Evolutionary conservation across 1,284 basidiomycete genomes (phyloP).

Genomic region (Trichosporon sp.): DNA sequence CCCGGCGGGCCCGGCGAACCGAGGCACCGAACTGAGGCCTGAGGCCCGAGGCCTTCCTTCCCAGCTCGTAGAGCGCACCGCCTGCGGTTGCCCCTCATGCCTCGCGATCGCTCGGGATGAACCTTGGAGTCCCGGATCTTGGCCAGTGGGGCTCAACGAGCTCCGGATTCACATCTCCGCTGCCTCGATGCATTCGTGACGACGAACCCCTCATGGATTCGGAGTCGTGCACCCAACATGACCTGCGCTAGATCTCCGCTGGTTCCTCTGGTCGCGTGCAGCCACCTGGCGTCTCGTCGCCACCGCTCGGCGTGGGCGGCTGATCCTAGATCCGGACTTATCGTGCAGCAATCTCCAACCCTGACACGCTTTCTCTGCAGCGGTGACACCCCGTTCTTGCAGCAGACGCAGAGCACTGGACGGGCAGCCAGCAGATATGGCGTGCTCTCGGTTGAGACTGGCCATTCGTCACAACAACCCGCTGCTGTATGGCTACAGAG

Average conservation of each 20-base stretch:
- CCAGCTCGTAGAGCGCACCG: background rate
- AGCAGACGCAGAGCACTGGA: background rate
- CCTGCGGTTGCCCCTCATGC: background rate
- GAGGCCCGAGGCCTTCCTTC: background rate
- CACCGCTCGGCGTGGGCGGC: background rate
- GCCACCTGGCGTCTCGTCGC: background rate
- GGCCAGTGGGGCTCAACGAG: constrained; percentile 1
- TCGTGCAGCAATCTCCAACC: background rate
- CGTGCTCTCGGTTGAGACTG: background rate
- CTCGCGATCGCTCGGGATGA: constrained; percentile 3
- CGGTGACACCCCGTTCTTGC: background rate
- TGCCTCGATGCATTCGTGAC: background rate
- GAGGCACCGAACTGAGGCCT: background rate
- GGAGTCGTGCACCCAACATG: background rate
- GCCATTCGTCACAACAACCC: background rate
- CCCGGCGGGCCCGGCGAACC: background rate
- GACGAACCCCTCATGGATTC: background rate
- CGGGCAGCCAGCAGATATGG: background rate
- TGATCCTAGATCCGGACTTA: background rate
- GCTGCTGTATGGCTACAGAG: background rate
- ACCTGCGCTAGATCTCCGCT: background rate
- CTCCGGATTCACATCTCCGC: background rate
- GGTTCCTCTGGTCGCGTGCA: background rate
- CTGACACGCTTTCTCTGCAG: background rate
- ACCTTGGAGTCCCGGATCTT: constrained; percentile 1